These are phyloP conservation scores for Trichoderma endophyticum DNA, from an alignment of 2,329 filamentous ascomycete species.

Conservation along the genomic window DNA sequence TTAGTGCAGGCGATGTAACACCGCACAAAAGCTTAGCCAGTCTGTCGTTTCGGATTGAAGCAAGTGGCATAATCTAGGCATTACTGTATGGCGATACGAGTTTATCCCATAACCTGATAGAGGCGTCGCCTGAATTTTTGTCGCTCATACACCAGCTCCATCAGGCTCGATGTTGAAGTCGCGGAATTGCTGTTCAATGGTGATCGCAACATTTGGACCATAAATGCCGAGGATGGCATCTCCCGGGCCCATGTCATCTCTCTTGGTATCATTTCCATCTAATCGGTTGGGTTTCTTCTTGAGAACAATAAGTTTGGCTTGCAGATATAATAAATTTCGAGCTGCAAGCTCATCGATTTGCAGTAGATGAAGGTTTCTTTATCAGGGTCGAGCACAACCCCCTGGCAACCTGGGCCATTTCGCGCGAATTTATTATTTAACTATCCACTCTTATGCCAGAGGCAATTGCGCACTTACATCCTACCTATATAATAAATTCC, in stretches of 20 bases:
- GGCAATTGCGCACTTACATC: too few relatives aligned
- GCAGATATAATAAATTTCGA: background rate
- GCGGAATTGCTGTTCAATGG: background rate
- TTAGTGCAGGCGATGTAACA: background rate
- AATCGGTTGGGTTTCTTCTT: accelerated
- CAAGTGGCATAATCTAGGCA: too few relatives aligned
- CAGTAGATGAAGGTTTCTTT: background rate
- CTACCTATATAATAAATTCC: too few relatives aligned
- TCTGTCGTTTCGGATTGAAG: too few relatives aligned
- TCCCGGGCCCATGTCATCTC: background rate
- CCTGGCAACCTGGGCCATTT: background rate
- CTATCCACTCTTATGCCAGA: too few relatives aligned
- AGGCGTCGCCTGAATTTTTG: too few relatives aligned
- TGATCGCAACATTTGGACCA: background rate
- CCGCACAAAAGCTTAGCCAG: background rate
- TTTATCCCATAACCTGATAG: too few relatives aligned
- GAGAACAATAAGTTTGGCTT: background rate
- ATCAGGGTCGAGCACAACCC: background rate
- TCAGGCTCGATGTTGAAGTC: background rate
- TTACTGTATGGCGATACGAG: too few relatives aligned
- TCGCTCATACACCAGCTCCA: background rate
- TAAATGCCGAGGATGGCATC: background rate
- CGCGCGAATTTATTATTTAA: too few relatives aligned
- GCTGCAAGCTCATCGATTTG: background rate
- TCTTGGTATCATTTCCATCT: background rate